These are phyloP conservation scores for Fraxinus excelsior DNA, from an alignment of 257 asterid genomes.

Conservation along the genomic window DNA sequence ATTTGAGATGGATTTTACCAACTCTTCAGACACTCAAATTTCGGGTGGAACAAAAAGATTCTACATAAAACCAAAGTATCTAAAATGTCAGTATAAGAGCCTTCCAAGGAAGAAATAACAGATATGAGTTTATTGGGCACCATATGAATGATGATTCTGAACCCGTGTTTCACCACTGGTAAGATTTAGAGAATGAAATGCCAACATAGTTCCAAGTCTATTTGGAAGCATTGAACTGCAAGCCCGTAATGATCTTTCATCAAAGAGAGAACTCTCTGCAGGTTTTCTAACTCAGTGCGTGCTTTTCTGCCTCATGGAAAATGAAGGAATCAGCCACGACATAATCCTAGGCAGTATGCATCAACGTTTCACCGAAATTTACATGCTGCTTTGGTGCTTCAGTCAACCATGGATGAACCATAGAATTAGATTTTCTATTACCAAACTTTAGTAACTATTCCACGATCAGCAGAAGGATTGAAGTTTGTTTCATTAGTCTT, in stretches of 20 bases:
- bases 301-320: conserved; percentile 44
- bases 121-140: neutral
- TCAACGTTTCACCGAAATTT: conserved; percentile 21
- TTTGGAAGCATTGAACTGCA: conserved; percentile 87
- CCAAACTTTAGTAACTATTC: conserved; percentile 38
- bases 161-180: neutral
- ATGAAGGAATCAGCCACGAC: conserved; percentile 38
- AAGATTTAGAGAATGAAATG: conserved; percentile 9
- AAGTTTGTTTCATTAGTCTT: conserved; percentile 35
- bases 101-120: neutral
- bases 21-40: neutral
- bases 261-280: conserved; percentile 57
- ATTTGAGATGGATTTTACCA: neutral
- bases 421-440: conserved; percentile 37
- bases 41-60: neutral
- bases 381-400: conserved; percentile 42
- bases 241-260: conserved; percentile 76
- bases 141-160: neutral
- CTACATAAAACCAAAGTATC: neutral
- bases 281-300: conserved; percentile 34
- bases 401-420: too few species aligned
- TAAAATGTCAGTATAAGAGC: neutral
- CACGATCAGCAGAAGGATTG: conserved; percentile 32
- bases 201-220: conserved; percentile 89
- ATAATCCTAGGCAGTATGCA: conserved; percentile 32